Evolutionary conservation across 2,329 filamentous ascomycete species (phyloP), one percentile per base, ranked within the genome.

Genomic region (Conoideocrella luteorostrata): DNA sequence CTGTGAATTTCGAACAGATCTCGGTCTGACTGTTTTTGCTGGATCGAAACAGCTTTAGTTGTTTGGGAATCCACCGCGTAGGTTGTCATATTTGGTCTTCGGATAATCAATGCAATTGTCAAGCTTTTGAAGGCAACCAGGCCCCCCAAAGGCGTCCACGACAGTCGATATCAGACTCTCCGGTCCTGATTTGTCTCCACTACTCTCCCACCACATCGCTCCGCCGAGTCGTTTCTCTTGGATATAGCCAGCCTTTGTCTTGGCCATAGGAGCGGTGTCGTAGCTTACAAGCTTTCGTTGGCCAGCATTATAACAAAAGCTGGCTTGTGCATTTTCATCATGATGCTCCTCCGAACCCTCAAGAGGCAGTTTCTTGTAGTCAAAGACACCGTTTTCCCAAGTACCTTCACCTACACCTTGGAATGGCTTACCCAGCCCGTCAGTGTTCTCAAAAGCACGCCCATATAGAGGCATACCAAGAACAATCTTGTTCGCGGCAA

Each of bases 151-250:
- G 0, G 63, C 67, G 24, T 75, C 68, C 1, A 85, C 77, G 13
- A 83, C 80, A 12, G 75, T 81, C 6, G 63, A 67, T 44, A 90
- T 88, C 57, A 96, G 60, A 54, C 86, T 91, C 42, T 74, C 64
- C 0, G 72, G 68, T 0, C 80, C 81, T 3, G 64, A 59, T 58
- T 81, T 82, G 61, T 96, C 91, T 1, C 78, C 82, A 56, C 84
- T 91, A 55, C 80, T 87, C 68, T 96, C 90, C 89, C 89, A 95
- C 88, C 88, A 97, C 90, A 97, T 96, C n/a, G 77, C 88, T 15
- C 91, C 91, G 2, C 89, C 90, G 0, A 96, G 74, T 0, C 78
- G 71, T 35, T 74, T 68, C 17, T 76, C 61, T 57, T 72, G 76
- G 57, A 96, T 78, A 60, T 81, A 95, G 10, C 77, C 67, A 2